Base-by-base conservation (phyloP, 345 rosid genomes). In the Camelina laxa region DNA sequence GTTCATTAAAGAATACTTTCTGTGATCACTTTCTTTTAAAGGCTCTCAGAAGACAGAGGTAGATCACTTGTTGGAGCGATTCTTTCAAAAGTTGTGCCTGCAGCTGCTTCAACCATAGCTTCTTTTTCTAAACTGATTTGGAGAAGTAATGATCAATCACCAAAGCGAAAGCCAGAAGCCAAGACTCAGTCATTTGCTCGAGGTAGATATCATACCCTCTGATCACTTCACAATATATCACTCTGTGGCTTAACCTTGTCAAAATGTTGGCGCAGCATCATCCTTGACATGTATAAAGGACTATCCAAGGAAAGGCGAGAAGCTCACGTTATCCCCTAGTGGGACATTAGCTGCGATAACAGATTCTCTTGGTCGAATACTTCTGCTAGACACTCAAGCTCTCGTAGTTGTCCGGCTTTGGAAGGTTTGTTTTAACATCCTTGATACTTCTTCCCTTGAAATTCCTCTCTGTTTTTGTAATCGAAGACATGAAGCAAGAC, bases 321-420 rank as follows among this genome's bases (percentile, higher is more conserved):
- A 86, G 82, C 85, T 90, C 48, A 90, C 92, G 0, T 69, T 90
- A 80, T 95, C 97, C 10, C 99, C 99, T 13, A 90, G 97, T 80
- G 99, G 98, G 61, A 90, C 99, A 57, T 84, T 95, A 83, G 99
- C 99, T 80, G 97, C 99, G 6, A 87, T 95, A 60, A 90, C 99
- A 21, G 99, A 95, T 82, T 95, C 99, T 58, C 94, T 95, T 76
- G 99, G 98, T 73, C 97, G 99, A 20, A 89, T 95, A 79, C 87
- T 89, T 83, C 90, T 92, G 38, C 82, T 95, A 74, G 99, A 95
- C 78, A 92, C 98, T 80, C 96, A 88, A 75, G 99, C 99, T 30
- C 89, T 95, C 38, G 97, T 95, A 35, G 97, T 92, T 50, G 97
- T 95, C 70, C 90, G 98, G 6, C 79, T 95, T 9, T 95, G 97